Conservation (phyloP, 2,329 filamentous ascomycete species). For the Colletotrichum noveboracense region DNA sequence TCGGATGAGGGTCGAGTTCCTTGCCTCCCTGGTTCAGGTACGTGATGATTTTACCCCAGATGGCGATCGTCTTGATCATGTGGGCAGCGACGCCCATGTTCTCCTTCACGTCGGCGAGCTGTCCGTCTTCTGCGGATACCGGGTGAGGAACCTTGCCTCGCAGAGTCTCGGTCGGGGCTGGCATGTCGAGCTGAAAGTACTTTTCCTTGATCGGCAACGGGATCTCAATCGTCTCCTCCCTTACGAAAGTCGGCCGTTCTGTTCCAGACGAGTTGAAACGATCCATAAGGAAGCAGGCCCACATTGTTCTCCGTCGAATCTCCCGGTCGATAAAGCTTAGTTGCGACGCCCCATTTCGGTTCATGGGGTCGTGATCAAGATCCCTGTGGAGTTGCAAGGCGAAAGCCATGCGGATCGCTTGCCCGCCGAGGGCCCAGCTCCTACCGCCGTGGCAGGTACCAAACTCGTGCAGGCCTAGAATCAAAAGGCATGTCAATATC, state of each 20-base stretch:
- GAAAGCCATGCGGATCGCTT: constrained; percentile 96
- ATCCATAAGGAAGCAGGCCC: constrained; percentile 98
- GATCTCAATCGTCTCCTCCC: constrained; percentile 86
- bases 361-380: constrained; percentile 79
- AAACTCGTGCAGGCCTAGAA: constrained; percentile 92
- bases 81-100: constrained; percentile 97
- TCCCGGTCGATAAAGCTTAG: constrained; percentile 92
- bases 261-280: constrained; percentile 96
- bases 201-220: constrained; percentile 91
- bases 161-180: constrained; percentile 83
- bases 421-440: constrained; percentile 94
- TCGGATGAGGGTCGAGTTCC: constrained; percentile 74
- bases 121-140: constrained; percentile 66
- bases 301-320: constrained; percentile 93
- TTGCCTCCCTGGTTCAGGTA: constrained; percentile 92
- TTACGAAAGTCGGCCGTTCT: constrained; percentile 88
- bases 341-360: constrained; percentile 65
- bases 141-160: constrained; percentile 72
- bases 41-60: constrained; percentile 89
- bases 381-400: constrained; percentile 93
- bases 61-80: constrained; percentile 80
- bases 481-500: constrained; percentile 86
- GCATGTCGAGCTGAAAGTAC: constrained; percentile 89
- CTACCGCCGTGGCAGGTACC: constrained; percentile 95
- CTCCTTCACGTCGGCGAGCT: constrained; percentile 69